A percentile compares a stretch with the other conserved stretches of the same genome.
phyloP scores from a whole-genome alignment of 2,329 filamentous ascomycete genomes.

The Clonostachys rosea region DNA sequence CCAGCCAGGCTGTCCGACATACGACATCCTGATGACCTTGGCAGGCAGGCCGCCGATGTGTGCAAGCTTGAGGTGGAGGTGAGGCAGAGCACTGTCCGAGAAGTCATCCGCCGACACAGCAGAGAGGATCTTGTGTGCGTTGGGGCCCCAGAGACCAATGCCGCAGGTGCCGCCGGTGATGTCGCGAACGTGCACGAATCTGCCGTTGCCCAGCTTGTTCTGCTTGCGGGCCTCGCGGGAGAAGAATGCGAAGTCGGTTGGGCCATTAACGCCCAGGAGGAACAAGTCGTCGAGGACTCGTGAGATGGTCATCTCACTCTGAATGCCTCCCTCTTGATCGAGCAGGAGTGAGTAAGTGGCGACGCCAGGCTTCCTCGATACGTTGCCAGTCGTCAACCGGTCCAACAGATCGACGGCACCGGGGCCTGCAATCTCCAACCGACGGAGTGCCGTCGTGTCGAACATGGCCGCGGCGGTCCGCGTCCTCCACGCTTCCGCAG shows the following conservation, averaged over 20 bases:
- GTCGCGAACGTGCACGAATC: conserved; percentile 49
- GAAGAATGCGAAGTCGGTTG: conserved; percentile 49
- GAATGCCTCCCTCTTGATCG: conserved; percentile 45
- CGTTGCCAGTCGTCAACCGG: conserved; percentile 42
- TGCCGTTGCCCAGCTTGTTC: conserved; percentile 25
- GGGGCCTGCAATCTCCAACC: conserved; percentile 53
- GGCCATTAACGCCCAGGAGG: conserved; percentile 52
- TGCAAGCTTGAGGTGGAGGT: conserved; percentile 42
- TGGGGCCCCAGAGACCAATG: conserved; percentile 59
- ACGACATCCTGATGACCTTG: conserved; percentile 49
- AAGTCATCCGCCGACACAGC: conserved; percentile 38
- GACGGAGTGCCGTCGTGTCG: conserved; percentile 56
- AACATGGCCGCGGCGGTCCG: conserved; percentile 58
- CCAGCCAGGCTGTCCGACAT: conserved; percentile 59
- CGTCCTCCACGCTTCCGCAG: conserved; percentile 61
- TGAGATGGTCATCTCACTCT: conserved; percentile 53
- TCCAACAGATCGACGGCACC: conserved; percentile 51
- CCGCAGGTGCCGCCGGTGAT: conserved; percentile 56
- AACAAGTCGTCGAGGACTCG: conserved; percentile 42
- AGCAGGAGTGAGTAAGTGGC: conserved; percentile 55
- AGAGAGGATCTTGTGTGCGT: conserved; percentile 43
- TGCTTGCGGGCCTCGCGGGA: conserved; percentile 45
- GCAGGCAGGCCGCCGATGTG: conserved; percentile 52
- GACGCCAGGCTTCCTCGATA: conserved; percentile 37
- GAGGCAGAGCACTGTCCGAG: conserved; percentile 36